A percentile compares a stretch with the other conserved stretches of the same genome.
These are phyloP conservation scores for Myxozyma sirexii DNA, from an alignment of 805 yeast genomes.

Conservation along the genomic window DNA sequence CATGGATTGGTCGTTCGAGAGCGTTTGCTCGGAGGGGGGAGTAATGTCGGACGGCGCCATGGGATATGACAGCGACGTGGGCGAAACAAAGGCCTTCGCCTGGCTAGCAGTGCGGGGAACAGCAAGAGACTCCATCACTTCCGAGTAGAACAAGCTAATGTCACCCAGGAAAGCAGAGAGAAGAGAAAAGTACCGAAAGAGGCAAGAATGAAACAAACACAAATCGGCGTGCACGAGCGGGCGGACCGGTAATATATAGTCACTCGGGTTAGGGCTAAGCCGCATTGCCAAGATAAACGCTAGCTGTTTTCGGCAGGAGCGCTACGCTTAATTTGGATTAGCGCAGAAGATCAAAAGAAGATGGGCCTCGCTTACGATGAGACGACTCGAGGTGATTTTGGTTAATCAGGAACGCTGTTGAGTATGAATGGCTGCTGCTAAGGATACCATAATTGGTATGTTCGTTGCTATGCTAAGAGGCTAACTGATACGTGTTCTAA, in stretches of 20 bases:
- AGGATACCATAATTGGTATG: no score
- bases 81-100: constrained; percentile 72
- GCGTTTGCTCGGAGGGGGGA: constrained; percentile 16
- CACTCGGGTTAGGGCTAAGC: constrained; percentile 18
- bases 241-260: constrained; percentile 12
- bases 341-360: not conserved
- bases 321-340: not conserved
- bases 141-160: constrained; percentile 40
- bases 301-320: not conserved
- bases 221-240: constrained; percentile 9
- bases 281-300: not conserved
- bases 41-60: constrained; percentile 49
- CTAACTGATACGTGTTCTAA: no score
- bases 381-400: not conserved
- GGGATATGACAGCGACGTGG: constrained; percentile 65
- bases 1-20: constrained; percentile 22
- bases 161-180: constrained; percentile 31
- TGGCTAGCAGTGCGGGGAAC: constrained; percentile 77
- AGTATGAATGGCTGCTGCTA: no score
- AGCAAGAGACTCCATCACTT: constrained; percentile 67
- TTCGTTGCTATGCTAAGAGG: no score
- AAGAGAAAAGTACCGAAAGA: not conserved
- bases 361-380: not conserved
- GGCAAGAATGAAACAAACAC: not conserved
- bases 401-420: no score